phyloP scores from a whole-genome alignment of 2,329 filamentous ascomycete genomes.

The Arthrobotrys entomopaga region DNA sequence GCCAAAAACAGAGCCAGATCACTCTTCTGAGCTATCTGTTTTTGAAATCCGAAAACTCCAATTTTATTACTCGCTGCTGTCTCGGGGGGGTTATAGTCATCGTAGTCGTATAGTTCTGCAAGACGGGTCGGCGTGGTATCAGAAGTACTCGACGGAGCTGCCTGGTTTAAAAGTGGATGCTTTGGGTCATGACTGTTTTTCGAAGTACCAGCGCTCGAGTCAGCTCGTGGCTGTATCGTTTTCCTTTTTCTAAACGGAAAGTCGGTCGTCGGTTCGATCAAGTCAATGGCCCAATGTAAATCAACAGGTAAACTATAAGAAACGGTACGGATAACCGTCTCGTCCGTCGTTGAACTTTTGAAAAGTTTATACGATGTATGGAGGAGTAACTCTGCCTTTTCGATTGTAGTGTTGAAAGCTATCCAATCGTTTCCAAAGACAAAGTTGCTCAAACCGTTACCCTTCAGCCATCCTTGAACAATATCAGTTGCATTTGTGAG shows the following conservation, averaged over 20 bases:
- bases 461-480: slow-evolving; percentile 64
- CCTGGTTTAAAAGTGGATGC: not conserved
- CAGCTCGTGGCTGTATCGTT: not conserved
- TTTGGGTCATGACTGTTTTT: not conserved
- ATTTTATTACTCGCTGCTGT: slow-evolving; percentile 55
- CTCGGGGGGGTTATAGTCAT: slow-evolving; percentile 44
- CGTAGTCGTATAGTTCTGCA: slow-evolving; percentile 60
- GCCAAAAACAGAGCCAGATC: slow-evolving; percentile 65
- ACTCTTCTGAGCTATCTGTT: slow-evolving; percentile 58
- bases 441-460: slow-evolving; percentile 61
- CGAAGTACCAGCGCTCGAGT: not conserved
- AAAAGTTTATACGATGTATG: slow-evolving; percentile 57
- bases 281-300: slow-evolving; percentile 68
- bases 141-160: slow-evolving; percentile 57
- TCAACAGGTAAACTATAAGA: slow-evolving; percentile 71
- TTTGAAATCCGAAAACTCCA: slow-evolving; percentile 58
- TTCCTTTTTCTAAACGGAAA: slow-evolving; percentile 64
- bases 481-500: slow-evolving; percentile 61
- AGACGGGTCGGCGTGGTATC: slow-evolving; percentile 61
- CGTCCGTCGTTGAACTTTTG: slow-evolving; percentile 44
- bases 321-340: slow-evolving; percentile 50
- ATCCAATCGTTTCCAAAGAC: slow-evolving; percentile 62
- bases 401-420: slow-evolving; percentile 56
- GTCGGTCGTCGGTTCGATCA: slow-evolving; percentile 73
- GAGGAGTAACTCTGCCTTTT: slow-evolving; percentile 57